Evolutionary conservation across 2,329 filamentous ascomycete genomes (phyloP), one percentile per base, ranked within the genome.

Genomic region (Botrytis fabae): DNA sequence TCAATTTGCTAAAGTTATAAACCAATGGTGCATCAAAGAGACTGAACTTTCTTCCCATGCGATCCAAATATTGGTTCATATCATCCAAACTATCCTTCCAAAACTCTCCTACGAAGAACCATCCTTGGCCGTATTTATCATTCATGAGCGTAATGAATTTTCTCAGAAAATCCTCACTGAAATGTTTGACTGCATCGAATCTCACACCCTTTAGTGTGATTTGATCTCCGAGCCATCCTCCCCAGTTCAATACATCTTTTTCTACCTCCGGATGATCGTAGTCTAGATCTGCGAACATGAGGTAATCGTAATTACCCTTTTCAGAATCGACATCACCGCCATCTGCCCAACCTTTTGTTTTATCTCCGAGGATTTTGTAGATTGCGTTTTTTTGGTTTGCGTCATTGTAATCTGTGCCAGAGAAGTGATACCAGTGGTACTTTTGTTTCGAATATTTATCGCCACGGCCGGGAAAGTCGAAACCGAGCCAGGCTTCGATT

Each of bases 241-340:
- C 89, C 92, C 91, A 93, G 69, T 85, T 84, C 71, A 90, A 83
- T 6, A 93, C 86, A 75, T 93, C 92, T 6, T 85, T 81, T 48
- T 85, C 84, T 16, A 93, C 91, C 76, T 92, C 91, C 0, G 85
- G 84, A 73, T 92, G 86, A 3, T 83, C 81, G 79, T 91, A 91
- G 80, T 93, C 91, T 57, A 93, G 80, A 80, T 93, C 89, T 9
- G 89, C 88, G 77, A 92, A 93, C 89, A 93, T 92, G 25, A 93
- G 85, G 78, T 90, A 93, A 80, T 91, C 89, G 60, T 87, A 90
- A 78, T 93, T 93, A 12, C 91, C 91, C 75, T 89, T 86, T 80
- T 92, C 84, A 16, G 76, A 85, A 32, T 87, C 85, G 42, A 85
- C 84, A 63, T 89, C 89, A 5, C 91, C 90, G 22, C 86, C 86